Evolutionary conservation across 129 eudicot genomes (phyloP), one percentile per base, ranked within the genome.

Genomic region (Chrysanthemum lavandulifolium): DNA sequence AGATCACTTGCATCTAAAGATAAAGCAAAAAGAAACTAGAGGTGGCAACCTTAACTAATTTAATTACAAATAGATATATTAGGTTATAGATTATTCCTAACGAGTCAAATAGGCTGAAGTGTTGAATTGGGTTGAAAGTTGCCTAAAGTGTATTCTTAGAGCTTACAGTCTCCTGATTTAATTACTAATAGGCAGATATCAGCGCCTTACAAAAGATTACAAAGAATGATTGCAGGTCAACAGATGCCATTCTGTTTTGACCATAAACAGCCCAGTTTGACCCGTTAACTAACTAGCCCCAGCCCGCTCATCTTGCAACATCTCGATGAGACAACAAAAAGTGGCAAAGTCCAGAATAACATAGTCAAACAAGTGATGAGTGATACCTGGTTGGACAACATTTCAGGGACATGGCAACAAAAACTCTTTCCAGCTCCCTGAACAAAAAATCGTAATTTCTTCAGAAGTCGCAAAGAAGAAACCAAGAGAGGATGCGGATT

Each of bases 341-440:
- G 19, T n/a, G 29, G 64, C 10, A 48, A 61, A 51, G 48, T n/a
- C 65, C 10, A 3, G 67, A 47, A 65, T 27, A 65, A 29, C 82
- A 80, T 71, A 82, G 86, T 81, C 88, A 68, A 61, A 31, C 64
- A 62, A 81, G 55, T 48, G 80, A 31, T 51, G 86, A 54, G 33
- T 54, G 77, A 58, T 36, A 83, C 79, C 83, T 88, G 81, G 56
- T 84, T 14, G 96, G 86, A 69, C 97, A 88, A 84, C 99, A 94
- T 80, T 86, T 90, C 72, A 86, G 73, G 8, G 99, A 79, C 91
- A 94, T 86, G 68, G 90, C 76, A 36, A 79, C 76, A 84, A 94
- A 94, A 59, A 88, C 92, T 83, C 89, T 88, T 84, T 88, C 99
- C 80, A 94, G 78, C 63, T 84, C 93, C 91, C 99, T 94, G 84